These are phyloP conservation scores for Gynochthodes officinalis DNA, from an alignment of 257 asterid genomes.

Conservation along the genomic window DNA sequence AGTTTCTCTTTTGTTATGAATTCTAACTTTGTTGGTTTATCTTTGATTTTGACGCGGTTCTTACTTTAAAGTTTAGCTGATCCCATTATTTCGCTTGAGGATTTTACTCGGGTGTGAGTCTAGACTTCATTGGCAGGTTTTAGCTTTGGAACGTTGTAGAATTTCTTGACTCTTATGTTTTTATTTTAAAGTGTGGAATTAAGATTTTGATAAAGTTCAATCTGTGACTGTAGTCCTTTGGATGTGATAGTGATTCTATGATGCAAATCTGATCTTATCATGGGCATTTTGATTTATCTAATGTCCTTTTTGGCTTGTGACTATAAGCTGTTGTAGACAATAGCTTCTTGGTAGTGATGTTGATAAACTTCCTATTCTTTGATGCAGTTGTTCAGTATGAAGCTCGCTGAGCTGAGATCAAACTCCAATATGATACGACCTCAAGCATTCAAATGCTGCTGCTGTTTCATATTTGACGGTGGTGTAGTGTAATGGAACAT, in stretches of 20 bases:
- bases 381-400: conserved; percentile 65
- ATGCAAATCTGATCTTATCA: too few species aligned
- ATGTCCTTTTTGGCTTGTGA: not conserved
- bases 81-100: too few species aligned
- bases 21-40: not conserved
- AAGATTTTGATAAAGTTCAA: not conserved
- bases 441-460: not conserved
- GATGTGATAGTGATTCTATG: not conserved
- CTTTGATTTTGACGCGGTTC: too few species aligned
- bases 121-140: not conserved
- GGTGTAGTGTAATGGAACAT: not conserved
- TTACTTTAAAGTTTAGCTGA: not conserved
- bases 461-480: not conserved
- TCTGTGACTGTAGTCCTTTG: not conserved
- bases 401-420: conserved; percentile 42
- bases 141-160: not conserved
- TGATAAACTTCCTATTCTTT: not conserved
- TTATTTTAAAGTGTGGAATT: not conserved
- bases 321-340: not conserved
- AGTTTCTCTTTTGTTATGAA: not conserved
- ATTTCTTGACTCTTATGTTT: not conserved
- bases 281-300: not conserved
- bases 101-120: not conserved
- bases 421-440: not conserved
- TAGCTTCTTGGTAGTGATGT: not conserved